A percentile compares a stretch with the other conserved stretches of the same genome.
phyloP scores from a whole-genome alignment of 2,329 filamentous ascomycete genomes.

The Chalara sp. region DNA sequence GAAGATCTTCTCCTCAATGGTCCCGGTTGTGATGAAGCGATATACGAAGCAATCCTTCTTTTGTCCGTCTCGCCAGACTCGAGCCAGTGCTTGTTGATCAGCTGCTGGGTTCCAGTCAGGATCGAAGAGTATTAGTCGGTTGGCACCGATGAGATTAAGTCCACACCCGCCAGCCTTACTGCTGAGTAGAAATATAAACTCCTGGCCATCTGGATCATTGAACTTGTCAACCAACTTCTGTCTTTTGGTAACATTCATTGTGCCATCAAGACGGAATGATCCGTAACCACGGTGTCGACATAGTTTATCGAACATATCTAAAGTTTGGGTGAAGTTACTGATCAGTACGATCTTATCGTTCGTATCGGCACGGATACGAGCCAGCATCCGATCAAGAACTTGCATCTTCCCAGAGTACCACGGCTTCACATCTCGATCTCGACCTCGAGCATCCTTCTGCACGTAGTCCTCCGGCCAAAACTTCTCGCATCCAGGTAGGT shows the following conservation, averaged over 20 bases:
- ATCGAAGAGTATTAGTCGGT: slow-evolving; percentile 91
- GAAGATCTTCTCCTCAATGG: slow-evolving; percentile 99
- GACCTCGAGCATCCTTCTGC: slow-evolving; percentile 77
- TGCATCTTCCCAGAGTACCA: slow-evolving; percentile 99
- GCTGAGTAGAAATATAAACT: slow-evolving; percentile 93
- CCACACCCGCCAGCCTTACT: slow-evolving; percentile 96
- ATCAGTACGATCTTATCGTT: slow-evolving; percentile 99
- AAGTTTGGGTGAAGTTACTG: slow-evolving; percentile 94
- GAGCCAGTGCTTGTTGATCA: slow-evolving; percentile 91
- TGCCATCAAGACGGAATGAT: slow-evolving; percentile 83
- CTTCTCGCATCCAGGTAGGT: slow-evolving; percentile 80
- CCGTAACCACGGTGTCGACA: slow-evolving; percentile 84
- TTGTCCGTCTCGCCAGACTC: slow-evolving; percentile 97
- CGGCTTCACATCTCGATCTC: slow-evolving; percentile 85
- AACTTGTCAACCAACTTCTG: slow-evolving; percentile 97
- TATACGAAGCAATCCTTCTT: slow-evolving; percentile 99
- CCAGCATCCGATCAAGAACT: slow-evolving; percentile 96
- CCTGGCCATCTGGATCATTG: slow-evolving; percentile 82
- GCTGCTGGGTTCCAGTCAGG: slow-evolving; percentile 98
- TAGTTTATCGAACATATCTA: slow-evolving; percentile 88
- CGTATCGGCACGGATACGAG: slow-evolving; percentile 88
- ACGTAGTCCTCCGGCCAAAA: slow-evolving; percentile 82
- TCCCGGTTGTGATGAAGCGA: slow-evolving; percentile 96
- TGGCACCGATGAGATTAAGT: slow-evolving; percentile 90
- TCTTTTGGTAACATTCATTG: slow-evolving; percentile 95